Base-by-base conservation (phyloP, 352 stramenopile species). In the Pythium biforme region DNA sequence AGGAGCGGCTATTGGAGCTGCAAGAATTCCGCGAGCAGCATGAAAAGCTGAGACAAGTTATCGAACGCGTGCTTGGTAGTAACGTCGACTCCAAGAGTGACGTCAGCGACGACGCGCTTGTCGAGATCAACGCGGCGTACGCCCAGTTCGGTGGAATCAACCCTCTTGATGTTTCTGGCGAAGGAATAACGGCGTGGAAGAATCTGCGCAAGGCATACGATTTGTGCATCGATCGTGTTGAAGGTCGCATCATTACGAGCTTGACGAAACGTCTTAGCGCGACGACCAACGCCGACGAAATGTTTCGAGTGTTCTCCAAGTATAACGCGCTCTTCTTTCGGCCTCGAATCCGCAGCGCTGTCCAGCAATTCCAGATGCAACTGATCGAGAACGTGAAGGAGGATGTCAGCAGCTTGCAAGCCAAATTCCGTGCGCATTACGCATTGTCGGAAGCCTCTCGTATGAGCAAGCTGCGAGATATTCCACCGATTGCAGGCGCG, bases 281-380 rank as follows among this genome's bases (percentile, higher is more conserved):
- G 25, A 96, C 93, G 3, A 88, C 77, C 33, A 97, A 95, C 33
- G 97, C 97, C 4, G 94, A 98, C 60, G 91, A 98, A 60, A 98
- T 98, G 94, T 98, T 98, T 57, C 81, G 89, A 11, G 96, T 99
- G 6, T 99, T 99, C 66, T 96, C 91, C 19, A 96, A 97, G 65
- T 99, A 99, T 79, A 99, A 99, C 59, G 92, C 95, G 40, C 86
- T 99, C 26, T 96, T 99, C 66, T 97, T 98, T 49, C 89, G 97
- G 15, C 97, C 95, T 45, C 90, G 96, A 19, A 97, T 97, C 66
- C 90, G 90, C 23, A 94, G 83, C 29, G 96, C 97, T 5, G 97
- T 99, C 27, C 98, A 99, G 64, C 96, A 99, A 82, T 99, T 99
- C 72, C 97, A 99, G 70, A 97, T 98, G 72, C 91, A 98, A 64